Percentiles rank a stretch among this genome's conserved stretches.
Evolutionary conservation across 139 green algal genomes (phyloP).

Genomic region (Axilococcus clingmanii): DNA sequence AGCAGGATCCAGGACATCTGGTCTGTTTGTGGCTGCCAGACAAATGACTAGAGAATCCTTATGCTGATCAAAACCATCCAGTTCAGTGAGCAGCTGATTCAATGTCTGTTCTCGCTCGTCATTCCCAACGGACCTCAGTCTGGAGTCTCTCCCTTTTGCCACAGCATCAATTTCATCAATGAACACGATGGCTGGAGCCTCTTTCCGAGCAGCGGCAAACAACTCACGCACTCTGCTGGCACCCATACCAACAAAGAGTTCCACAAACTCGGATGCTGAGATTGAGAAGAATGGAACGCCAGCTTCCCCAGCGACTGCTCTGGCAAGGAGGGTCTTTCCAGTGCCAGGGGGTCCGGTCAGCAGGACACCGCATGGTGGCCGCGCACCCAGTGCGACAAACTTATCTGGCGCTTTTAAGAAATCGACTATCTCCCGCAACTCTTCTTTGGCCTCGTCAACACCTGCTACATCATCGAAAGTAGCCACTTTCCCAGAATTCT

Average conservation of each 20-base stretch:
- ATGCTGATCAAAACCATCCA: slow-evolving; percentile 68
- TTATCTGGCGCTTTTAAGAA: slow-evolving; percentile 58
- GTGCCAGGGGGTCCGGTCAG: slow-evolving; percentile 56
- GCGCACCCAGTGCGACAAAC: slow-evolving; percentile 60
- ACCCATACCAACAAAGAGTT: slow-evolving; percentile 92
- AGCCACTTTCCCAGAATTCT: slow-evolving; percentile 9
- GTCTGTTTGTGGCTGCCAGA: slow-evolving; percentile 79
- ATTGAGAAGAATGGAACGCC: slow-evolving; percentile 82
- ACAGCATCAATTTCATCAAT: slow-evolving; percentile 91
- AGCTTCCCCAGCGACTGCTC: slow-evolving; percentile 59
- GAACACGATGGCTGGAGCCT: slow-evolving; percentile 84
- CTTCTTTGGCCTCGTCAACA: slow-evolving; percentile 82
- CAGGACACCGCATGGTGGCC: slow-evolving; percentile 57
- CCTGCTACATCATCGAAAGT: slow-evolving; percentile 81
- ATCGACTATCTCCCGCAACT: slow-evolving; percentile 81
- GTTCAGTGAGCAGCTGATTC: slow-evolving; percentile 86
- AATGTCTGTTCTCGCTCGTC: slow-evolving; percentile 88
- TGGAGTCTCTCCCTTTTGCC: slow-evolving; percentile 54
- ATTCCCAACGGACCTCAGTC: slow-evolving; percentile 59
- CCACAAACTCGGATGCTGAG: slow-evolving; percentile 74
- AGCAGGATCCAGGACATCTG: slow-evolving; percentile 77
- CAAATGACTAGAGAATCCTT: slow-evolving; percentile 56
- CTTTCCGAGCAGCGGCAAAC: slow-evolving; percentile 62
- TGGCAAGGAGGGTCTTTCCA: slow-evolving; percentile 69
- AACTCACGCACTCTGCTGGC: slow-evolving; percentile 72